Percentiles rank a stretch among this genome's conserved stretches.
Evolutionary conservation across 805 yeast species (phyloP).

Genomic region (Starmerella sirachaensis): DNA sequence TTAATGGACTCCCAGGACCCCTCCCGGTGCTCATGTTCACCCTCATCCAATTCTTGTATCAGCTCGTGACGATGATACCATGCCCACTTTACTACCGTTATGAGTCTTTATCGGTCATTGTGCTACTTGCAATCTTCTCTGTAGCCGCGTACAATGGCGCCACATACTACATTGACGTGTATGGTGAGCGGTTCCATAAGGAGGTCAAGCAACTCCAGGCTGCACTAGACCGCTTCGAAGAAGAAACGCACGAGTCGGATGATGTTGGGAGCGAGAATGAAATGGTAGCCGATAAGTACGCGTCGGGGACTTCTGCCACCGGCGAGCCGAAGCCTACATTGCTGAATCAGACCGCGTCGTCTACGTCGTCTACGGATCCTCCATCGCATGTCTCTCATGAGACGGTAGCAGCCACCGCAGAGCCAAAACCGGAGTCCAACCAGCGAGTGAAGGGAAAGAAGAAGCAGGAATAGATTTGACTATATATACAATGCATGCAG

Average conservation of each 20-base stretch:
- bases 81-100: constrained; percentile 81
- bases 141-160: constrained; percentile 89
- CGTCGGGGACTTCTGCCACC: too few relatives aligned
- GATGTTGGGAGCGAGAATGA: not conserved
- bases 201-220: constrained; percentile 61
- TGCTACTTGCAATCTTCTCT: constrained; percentile 60
- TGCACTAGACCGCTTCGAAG: constrained; percentile 58
- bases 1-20: constrained; percentile 70
- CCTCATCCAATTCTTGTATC: constrained; percentile 75
- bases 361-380: too few relatives aligned
- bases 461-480: too few relatives aligned
- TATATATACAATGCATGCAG: too few relatives aligned
- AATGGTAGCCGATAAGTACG: too few relatives aligned
- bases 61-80: constrained; percentile 70
- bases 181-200: constrained; percentile 79
- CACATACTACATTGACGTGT: constrained; percentile 80
- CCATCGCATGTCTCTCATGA: too few relatives aligned
- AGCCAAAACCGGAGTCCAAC: too few relatives aligned
- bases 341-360: too few relatives aligned
- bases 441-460: too few relatives aligned
- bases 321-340: too few relatives aligned
- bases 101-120: constrained; percentile 52
- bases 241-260: constrained; percentile 5
- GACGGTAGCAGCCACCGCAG: too few relatives aligned
- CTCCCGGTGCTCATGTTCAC: constrained; percentile 83